Conservation (phyloP, 352 stramenopile species). For the Pythium insidiosum region DNA sequence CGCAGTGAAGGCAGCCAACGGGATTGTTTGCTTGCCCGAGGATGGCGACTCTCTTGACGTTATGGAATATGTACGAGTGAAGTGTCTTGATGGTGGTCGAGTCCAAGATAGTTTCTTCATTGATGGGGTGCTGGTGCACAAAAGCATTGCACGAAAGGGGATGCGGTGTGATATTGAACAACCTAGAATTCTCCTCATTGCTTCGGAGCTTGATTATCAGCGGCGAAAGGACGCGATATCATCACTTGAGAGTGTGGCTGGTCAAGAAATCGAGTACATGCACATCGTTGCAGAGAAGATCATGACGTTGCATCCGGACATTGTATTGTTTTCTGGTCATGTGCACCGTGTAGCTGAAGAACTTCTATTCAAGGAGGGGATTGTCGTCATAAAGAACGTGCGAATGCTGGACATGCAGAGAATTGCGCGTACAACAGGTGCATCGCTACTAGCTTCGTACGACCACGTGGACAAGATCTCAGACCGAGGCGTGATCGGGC, state of each 20-base stretch:
- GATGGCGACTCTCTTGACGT: slow-evolving; percentile 72
- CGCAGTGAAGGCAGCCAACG: slow-evolving; percentile 46
- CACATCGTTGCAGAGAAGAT: slow-evolving; percentile 87
- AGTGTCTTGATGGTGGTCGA: slow-evolving; percentile 65
- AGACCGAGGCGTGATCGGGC: slow-evolving; percentile 62
- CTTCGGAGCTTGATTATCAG: slow-evolving; percentile 78
- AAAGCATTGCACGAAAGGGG: slow-evolving; percentile 71
- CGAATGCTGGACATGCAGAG: slow-evolving; percentile 69
- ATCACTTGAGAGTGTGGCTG: slow-evolving; percentile 73
- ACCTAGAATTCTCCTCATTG: slow-evolving; percentile 76
- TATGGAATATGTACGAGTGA: slow-evolving; percentile 81
- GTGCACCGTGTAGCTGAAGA: slow-evolving; percentile 83
- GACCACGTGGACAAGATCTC: slow-evolving; percentile 87
- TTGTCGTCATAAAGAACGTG: slow-evolving; percentile 85
- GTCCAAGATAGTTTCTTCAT: slow-evolving; percentile 85
- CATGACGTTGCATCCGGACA: slow-evolving; percentile 74
- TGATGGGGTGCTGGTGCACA: slow-evolving; percentile 83
- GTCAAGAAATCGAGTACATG: slow-evolving; percentile 87
- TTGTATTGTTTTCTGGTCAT: slow-evolving; percentile 80
- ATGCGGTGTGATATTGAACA: slow-evolving; percentile 80
- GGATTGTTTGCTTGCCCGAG: slow-evolving; percentile 59
- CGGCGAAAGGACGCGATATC: slow-evolving; percentile 78
- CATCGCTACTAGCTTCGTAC: slow-evolving; percentile 74
- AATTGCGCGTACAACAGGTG: slow-evolving; percentile 67
- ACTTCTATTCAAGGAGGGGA: slow-evolving; percentile 59